Base-by-base conservation (phyloP, 2,329 filamentous ascomycete species). In the Lachnum nothofagi region DNA sequence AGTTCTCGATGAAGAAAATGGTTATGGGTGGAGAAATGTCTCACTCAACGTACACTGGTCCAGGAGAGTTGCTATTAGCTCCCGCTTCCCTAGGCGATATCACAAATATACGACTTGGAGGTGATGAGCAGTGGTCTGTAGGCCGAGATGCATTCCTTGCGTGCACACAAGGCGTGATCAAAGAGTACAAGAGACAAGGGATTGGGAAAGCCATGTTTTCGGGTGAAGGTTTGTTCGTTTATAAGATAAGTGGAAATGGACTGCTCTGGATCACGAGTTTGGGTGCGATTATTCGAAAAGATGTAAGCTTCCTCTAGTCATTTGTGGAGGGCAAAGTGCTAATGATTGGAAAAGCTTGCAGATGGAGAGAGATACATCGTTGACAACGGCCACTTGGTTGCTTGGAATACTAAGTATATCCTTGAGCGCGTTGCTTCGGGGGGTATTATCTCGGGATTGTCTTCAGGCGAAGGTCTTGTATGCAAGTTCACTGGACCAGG, bases 341-440 rank as follows among this genome's bases (percentile, higher is more conserved):
- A 22, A 61, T 43, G 9, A 44, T 9, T 8, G 24, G 16, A 49
- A 46, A 46, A 61, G 75, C 72, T 84, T 23, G 69, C 67, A 38
- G 78, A 83, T 10, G 85, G 85, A 8, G 91, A 97, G 66, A 86
- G 85, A 59, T 97, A 96, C 68, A 88, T 93, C 57, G 83, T 96
- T 48, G 89, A 95, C 62, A 95, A 95, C 61, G 89, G 89, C 3
- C 90, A 97, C 60, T 76, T 97, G 1, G 90, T 97, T 0, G 91
- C 93, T 0, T 98, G 93, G 93, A 96, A 96, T 66, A 91, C 87
- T 64, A 89, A 95, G 63, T 98, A 97, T 63, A 78, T 88, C 4
- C 82, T 98, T 54, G 90, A 96, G 70, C 83, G 93, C 14, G 86
- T 94, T 3, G 84, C 91, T 0, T 93, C 87, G 3, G 93, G 93